A percentile compares a stretch with the other conserved stretches of the same genome.
These are phyloP conservation scores for Elongisporangium anandrum DNA, from an alignment of 352 stramenopile species.

Conservation along the genomic window DNA sequence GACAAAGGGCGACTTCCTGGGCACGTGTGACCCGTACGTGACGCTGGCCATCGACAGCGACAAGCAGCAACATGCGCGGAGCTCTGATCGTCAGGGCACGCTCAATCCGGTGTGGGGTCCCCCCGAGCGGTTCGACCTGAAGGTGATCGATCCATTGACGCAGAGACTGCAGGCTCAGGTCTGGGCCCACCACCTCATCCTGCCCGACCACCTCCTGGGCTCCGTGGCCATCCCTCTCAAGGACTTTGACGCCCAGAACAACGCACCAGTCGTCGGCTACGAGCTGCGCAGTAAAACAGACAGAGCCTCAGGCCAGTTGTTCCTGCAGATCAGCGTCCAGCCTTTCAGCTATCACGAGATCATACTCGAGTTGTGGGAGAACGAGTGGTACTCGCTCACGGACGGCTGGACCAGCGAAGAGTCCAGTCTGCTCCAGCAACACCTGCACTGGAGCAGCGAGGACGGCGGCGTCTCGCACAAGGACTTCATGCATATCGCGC, in stretches of 20 bases:
- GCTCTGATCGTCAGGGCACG: constrained; percentile 15
- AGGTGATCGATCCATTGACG: constrained; percentile 11
- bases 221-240: constrained; percentile 17
- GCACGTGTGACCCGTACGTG: constrained; percentile 35
- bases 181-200: constrained; percentile 24
- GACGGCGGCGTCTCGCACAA: constrained; percentile 16
- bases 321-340: constrained; percentile 16
- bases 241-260: constrained; percentile 5
- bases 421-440: constrained; percentile 7
- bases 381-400: constrained; percentile 21
- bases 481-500: constrained; percentile 16
- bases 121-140: constrained; percentile 31
- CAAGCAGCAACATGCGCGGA: constrained; percentile 13
- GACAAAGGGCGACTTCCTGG: constrained; percentile 17
- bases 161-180: constrained; percentile 17
- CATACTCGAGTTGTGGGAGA: constrained; percentile 31
- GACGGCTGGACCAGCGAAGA: constrained; percentile 20
- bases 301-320: constrained; percentile 1
- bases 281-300: not conserved
- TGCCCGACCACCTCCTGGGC: constrained; percentile 20
- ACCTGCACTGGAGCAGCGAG: constrained; percentile 17
- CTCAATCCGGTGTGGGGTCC: constrained; percentile 25
- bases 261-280: not conserved
- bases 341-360: constrained; percentile 19
- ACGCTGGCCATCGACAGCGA: constrained; percentile 13